Percentiles rank a stretch among this genome's conserved stretches.
phyloP scores from a whole-genome alignment of 208 protist genomes.

The Trypanosoma platydactyli region DNA sequence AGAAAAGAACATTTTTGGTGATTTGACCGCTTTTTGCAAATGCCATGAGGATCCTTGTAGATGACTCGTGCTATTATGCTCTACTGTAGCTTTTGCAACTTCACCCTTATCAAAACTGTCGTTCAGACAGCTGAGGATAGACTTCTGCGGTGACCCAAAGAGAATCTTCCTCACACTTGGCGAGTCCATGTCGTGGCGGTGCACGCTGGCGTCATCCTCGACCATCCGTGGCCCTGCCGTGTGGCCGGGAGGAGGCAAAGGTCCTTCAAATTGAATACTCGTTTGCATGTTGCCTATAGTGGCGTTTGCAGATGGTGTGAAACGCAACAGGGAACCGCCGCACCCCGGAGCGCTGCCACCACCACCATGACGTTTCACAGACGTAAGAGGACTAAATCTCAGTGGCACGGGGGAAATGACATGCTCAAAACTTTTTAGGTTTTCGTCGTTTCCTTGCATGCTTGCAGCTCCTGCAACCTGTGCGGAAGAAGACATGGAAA shows the following conservation, averaged over 20 bases:
- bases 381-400: conserved; percentile 21
- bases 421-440: background rate
- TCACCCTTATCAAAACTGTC: conserved; percentile 11
- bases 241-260: background rate
- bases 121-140: conserved; percentile 2
- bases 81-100: background rate
- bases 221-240: conserved; percentile 1
- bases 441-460: conserved; percentile 18
- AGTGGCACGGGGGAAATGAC: conserved; percentile 8
- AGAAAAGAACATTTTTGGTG: too few species aligned
- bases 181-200: conserved; percentile 1
- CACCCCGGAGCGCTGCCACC: too few species aligned
- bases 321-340: background rate
- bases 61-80: background rate
- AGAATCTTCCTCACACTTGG: conserved; percentile 20
- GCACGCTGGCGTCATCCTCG: conserved; percentile 7
- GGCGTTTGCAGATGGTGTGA: conserved; percentile 1
- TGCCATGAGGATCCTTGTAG: background rate
- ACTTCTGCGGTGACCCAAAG: conserved; percentile 12
- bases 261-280: conserved; percentile 16
- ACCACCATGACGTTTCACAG: conserved; percentile 6
- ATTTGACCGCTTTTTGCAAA: background rate
- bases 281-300: conserved; percentile 21
- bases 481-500: conserved; percentile 20
- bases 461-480: background rate